Evolutionary conservation across 768 basidiomycete genomes (phyloP).

Genomic region (Myochromella boudieri): DNA sequence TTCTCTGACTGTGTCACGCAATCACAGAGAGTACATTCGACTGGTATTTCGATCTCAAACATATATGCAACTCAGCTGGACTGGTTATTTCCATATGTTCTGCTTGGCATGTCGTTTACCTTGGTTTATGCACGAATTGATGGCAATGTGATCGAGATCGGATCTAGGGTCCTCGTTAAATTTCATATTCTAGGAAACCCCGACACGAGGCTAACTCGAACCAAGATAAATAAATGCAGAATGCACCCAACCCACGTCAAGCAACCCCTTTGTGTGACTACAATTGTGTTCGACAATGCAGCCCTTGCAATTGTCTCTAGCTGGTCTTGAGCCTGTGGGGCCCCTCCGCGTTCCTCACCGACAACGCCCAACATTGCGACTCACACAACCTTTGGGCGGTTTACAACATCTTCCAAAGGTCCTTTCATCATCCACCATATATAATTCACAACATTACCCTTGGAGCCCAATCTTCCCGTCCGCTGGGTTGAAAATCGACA

Average conservation of each 20-base stretch:
- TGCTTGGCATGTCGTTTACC: too few species aligned
- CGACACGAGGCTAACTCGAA: slow-evolving; percentile 3
- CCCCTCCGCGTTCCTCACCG: neutral
- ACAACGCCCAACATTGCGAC: neutral
- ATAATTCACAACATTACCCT: neutral
- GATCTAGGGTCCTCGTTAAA: too few species aligned
- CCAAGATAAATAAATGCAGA: slow-evolving; percentile 11
- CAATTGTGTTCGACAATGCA: neutral
- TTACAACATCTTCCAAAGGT: neutral
- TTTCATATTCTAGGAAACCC: too few species aligned
- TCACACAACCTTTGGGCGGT: neutral
- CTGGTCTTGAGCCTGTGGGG: neutral
- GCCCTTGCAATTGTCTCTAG: neutral
- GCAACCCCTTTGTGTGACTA: neutral
- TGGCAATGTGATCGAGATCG: too few species aligned
- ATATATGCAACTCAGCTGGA: too few species aligned
- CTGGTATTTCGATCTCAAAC: too few species aligned
- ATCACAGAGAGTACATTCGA: too few species aligned
- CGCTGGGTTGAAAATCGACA: neutral
- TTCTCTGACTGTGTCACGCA: too few species aligned
- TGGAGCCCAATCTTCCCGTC: neutral
- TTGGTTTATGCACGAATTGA: too few species aligned
- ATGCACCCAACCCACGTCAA: too few species aligned
- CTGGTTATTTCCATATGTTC: too few species aligned
- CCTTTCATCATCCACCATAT: neutral